Evolutionary conservation across 805 yeast genomes (phyloP), one percentile per base, ranked within the genome.

Genomic region (Jamesozyma lodderae): DNA sequence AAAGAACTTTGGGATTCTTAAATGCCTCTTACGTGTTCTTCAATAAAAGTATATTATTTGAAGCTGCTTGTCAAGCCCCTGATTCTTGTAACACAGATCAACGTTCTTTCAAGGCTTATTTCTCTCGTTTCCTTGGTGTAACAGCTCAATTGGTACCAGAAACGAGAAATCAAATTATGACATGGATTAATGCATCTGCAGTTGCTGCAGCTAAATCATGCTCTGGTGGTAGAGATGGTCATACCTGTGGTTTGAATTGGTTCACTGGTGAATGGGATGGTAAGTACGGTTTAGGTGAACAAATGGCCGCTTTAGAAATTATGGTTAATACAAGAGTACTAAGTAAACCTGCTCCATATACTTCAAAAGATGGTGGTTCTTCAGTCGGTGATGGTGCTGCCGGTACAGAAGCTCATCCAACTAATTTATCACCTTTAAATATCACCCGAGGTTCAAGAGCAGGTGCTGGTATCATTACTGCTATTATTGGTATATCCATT

Each of bases 201-300:
- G 38, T 43, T 8, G 95, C 78, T 13, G 95, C 95, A 6, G 90
- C 94, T 1, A 62, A 66, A 45, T 73, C 90, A 1, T 88, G 97
- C 63, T 67, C 81, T 1, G 96, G 96, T 46, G 96, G 96, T 51
- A 42, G 62, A 4, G 96, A 88, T 57, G 85, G 85, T 14, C 81
- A 77, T 45, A 88, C 96, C 0, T 90, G 97, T 67, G 96, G 96
- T 21, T 53, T 73, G 41, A 70, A 83, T 53, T 88, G 97, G 97
- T 62, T 73, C 3, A n/a, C 8, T 10, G 38, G 32, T 15, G 76
- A 75, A 15, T 82, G 81, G 78, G 96, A 88, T 60, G 77, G 73
- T 2, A 53, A 55, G 29, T 85, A 73, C 51, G 96, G 96, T 3
- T 68, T 90, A 25, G 96, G 96, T 40, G 95, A 90, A 63, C 95